Evolutionary conservation across 1,284 basidiomycete genomes (phyloP), one percentile per base, ranked within the genome.

Genomic region (Lentinula novae-zelandiae): DNA sequence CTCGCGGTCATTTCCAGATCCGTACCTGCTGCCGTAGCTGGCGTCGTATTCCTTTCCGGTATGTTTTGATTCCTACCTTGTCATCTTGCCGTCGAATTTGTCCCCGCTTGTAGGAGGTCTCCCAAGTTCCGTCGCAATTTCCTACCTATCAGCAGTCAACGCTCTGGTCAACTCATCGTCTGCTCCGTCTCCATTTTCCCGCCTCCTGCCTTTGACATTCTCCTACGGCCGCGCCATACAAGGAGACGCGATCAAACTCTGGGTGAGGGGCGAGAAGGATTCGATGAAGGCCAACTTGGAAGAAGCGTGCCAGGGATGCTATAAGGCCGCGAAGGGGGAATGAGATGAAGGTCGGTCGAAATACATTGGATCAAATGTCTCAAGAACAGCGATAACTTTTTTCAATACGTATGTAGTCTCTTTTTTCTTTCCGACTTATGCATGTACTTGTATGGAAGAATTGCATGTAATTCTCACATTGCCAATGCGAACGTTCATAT

Each of bases 1-100:
- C 76, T 76, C 7, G 77, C 77, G 4, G 73, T 77, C n/a, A 72
- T 83, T 54, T 74, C 76, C 44, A 76, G 79, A 48, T 73, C 78
- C 12, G 71, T 83, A 2, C 81, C 82, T 6, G 62, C 73, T 22
- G 75, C 80, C 9, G 79, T 83, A 2, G 74, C 80, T 13, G 81
- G 80, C 13, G 73, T 81, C 7, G 72, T 79, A 20, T 83, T 82
- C 67, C 72, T 81, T 44, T 83, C 81, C 38, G 80, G 82, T 78
- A 44, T 34, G 44, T 17, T 46, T 20, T 36, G 40, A 34, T 10
- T 36, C 40, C 39, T 50, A 7, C 7, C 31, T 15, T 42, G 17
- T 56, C 62, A 44, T 44, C 27, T 36, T 10, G 4, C 8, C 49
- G 15, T n/a, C 39, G 44, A 15, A 22, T 48, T 38, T 9, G 36